These are phyloP conservation scores for Trichoderma asperelloides DNA, from an alignment of 495 filamentous ascomycete genomes.

Conservation along the genomic window DNA sequence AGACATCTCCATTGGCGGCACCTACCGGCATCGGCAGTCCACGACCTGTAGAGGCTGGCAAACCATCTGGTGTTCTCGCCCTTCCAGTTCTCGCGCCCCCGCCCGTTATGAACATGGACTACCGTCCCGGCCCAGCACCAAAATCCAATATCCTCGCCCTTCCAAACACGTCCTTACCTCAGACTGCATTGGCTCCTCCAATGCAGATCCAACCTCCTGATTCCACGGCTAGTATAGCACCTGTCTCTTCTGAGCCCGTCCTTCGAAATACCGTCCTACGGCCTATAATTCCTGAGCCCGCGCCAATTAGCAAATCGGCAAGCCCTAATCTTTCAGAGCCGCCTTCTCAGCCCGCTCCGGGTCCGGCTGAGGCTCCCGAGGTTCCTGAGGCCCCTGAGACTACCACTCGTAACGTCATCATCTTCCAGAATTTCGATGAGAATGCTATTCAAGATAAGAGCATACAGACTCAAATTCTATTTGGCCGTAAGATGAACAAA, in stretches of 20 bases:
- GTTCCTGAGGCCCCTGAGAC: conserved; percentile 22
- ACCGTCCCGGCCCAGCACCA: conserved; percentile 11
- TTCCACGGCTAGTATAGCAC: not conserved
- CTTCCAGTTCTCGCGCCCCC: conserved; percentile 31
- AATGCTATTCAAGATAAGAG: conserved; percentile 43
- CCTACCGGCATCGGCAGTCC: not conserved
- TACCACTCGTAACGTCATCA: conserved; percentile 42
- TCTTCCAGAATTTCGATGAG: conserved; percentile 49
- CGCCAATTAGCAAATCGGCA: not conserved
- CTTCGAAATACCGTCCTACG: not conserved
- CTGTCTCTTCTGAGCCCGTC: conserved; percentile 10
- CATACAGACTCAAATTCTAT: conserved; percentile 45
- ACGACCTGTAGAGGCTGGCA: not conserved
- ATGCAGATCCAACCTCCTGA: not conserved
- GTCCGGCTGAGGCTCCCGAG: conserved; percentile 7
- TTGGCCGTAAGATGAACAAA: conserved; percentile 44
- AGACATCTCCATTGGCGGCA: not conserved
- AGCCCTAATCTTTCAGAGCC: not conserved
- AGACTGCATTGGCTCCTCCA: not conserved
- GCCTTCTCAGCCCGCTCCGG: not conserved
- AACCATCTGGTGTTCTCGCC: conserved; percentile 31
- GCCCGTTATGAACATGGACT: conserved; percentile 15
- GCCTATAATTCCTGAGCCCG: not conserved
- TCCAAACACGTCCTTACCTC: conserved; percentile 29
- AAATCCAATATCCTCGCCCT: conserved; percentile 34